Evolutionary conservation across 371 early-diverging fungal genomes (phyloP), one percentile per base, ranked within the genome.

Genomic region (Circinella umbellata): DNA sequence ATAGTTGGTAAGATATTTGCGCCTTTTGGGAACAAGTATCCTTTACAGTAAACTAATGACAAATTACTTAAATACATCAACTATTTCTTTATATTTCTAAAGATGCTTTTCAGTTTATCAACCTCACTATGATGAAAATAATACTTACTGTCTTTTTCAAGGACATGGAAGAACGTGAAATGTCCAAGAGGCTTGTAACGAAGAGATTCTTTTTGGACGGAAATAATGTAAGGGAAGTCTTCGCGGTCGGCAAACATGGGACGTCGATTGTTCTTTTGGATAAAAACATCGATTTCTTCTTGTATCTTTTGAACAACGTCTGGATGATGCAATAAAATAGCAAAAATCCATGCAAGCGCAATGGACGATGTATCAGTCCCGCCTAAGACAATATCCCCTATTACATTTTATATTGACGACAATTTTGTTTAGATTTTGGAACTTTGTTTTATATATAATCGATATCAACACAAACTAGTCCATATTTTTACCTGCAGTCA

Each of bases 131-230:
- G 1, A 42, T 42, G 42, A 42, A 11, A 42, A 42, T 11, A 9
- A 34, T 6, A 57, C 57, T 5, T 57, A 57, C 57, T 57, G 57
- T 57, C 57, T 34, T 57, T 18, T 57, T 57, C 57, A 1, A 57
- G 57, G 9, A 34, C 20, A 60, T 72, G 77, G n/a, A 73, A 63
- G 15, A 72, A 38, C 6, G 72, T 69, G 27, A 73, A 71, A 1
- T 15, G 42, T 6, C 61, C 38, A 3, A 62, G 54, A 6, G 70
- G 69, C 5, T 70, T 67, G 62, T 65, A 72, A 17, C 77, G 69
- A 64, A 77, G 54, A n/a, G 71, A 67, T 46, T 77, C 77, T 49
- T 70, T 77, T 57, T 71, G 69, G 3, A 72, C 72, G 18, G 70
- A 71, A 15, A 72, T 42, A 34, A 51, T 34, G 54, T 68, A 77